Percentiles rank a stretch among this genome's conserved stretches.
These are phyloP conservation scores for Dactylonectria macrodidyma DNA, from an alignment of 2,329 filamentous ascomycete genomes.

Conservation along the genomic window DNA sequence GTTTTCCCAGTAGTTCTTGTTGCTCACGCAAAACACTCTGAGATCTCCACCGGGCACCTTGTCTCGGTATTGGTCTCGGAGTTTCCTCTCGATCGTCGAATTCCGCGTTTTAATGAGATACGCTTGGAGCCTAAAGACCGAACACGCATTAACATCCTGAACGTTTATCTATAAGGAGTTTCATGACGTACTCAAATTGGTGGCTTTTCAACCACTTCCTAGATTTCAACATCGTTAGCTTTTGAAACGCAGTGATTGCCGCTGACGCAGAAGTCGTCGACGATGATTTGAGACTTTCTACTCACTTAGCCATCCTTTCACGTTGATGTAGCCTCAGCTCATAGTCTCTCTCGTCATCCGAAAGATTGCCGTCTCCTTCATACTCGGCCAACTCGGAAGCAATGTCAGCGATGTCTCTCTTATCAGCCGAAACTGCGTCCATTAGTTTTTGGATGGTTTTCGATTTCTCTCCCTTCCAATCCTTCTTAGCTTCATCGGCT, in stretches of 20 bases:
- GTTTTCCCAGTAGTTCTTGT: slow-evolving; percentile 58
- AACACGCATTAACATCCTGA: background rate
- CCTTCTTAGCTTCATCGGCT: slow-evolving; percentile 51
- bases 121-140: slow-evolving; percentile 46
- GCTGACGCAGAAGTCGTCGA: background rate
- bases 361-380: slow-evolving; percentile 17
- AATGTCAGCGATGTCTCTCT: slow-evolving; percentile 22
- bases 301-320: slow-evolving; percentile 12
- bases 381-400: slow-evolving; percentile 34
- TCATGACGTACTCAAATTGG: slow-evolving; percentile 45
- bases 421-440: slow-evolving; percentile 25
- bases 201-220: slow-evolving; percentile 33
- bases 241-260: too few relatives aligned
- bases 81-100: slow-evolving; percentile 46
- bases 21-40: slow-evolving; percentile 62
- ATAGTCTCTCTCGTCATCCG: slow-evolving; percentile 23
- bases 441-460: slow-evolving; percentile 36
- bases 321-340: background rate
- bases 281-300: rapidly evolving
- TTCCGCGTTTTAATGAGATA: slow-evolving; percentile 59
- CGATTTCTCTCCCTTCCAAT: slow-evolving; percentile 48
- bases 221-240: background rate
- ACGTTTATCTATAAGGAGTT: background rate
- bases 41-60: slow-evolving; percentile 44
- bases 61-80: slow-evolving; percentile 50